Percentiles rank a stretch among this genome's conserved stretches.
Evolutionary conservation across 768 basidiomycete genomes (phyloP).

Genomic region (Tephrocybe sp.): DNA sequence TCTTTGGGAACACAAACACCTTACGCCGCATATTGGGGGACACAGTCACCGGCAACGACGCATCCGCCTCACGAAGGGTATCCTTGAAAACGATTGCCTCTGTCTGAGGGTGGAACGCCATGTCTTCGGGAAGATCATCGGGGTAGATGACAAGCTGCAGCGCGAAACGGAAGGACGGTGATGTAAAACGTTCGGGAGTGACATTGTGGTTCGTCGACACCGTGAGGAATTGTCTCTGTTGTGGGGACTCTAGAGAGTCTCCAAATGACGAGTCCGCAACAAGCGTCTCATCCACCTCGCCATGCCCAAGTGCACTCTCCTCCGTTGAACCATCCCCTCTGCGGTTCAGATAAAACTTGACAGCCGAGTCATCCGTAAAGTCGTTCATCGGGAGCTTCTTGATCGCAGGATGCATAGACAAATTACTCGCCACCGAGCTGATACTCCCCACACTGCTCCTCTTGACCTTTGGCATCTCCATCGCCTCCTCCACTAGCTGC

Average conservation of each 20-base stretch:
- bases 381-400: conserved; percentile 94
- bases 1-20: conserved; percentile 90
- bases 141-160: conserved; percentile 87
- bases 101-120: conserved; percentile 90
- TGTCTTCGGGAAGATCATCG: conserved; percentile 90
- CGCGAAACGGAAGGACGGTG: conserved; percentile 83
- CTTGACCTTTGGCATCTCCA: conserved; percentile 85
- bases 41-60: conserved; percentile 48
- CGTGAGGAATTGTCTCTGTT: conserved; percentile 37
- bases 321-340: conserved; percentile 39
- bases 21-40: conserved; percentile 69
- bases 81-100: conserved; percentile 92
- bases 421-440: conserved; percentile 87
- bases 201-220: conserved; percentile 46
- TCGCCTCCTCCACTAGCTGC: conserved; percentile 75
- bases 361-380: conserved; percentile 94
- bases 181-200: conserved; percentile 71
- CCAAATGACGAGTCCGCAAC: conserved; percentile 38
- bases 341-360: conserved; percentile 94
- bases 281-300: conserved; percentile 39
- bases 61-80: conserved; percentile 56
- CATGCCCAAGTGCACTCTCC: conserved; percentile 38
- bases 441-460: conserved; percentile 93
- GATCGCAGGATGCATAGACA: conserved; percentile 95
- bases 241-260: conserved; percentile 24